Evolutionary conservation across 164 flowering plant genomes (phyloP).

Genomic region (Magnolia officinalis): DNA sequence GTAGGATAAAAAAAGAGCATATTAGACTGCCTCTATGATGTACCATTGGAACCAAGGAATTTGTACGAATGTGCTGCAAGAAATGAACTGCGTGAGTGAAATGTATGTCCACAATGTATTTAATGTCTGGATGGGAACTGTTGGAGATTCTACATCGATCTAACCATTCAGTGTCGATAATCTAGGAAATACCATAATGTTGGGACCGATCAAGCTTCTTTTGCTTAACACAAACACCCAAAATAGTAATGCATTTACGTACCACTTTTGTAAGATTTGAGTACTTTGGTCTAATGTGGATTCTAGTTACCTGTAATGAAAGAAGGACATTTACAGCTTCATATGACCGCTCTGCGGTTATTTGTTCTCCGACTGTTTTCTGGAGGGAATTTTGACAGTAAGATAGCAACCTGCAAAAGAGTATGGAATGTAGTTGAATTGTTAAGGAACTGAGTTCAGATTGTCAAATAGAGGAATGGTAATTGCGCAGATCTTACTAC

Average conservation of each 20-base stretch:
- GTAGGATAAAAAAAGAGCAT: neutral
- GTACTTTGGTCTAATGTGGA: neutral
- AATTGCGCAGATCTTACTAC: too few relatives aligned
- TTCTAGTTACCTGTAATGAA: conserved; percentile 54
- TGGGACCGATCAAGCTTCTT: neutral
- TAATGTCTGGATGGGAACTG: conserved; percentile 27
- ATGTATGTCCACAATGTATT: conserved; percentile 35
- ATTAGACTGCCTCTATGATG: neutral
- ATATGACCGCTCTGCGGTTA: conserved; percentile 36
- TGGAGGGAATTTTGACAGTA: conserved; percentile 39
- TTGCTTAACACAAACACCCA: neutral
- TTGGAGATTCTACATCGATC: neutral
- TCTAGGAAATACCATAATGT: neutral
- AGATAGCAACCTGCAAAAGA: conserved; percentile 34
- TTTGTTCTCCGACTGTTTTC: conserved; percentile 48
- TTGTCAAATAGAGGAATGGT: too few relatives aligned
- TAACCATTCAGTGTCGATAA: neutral
- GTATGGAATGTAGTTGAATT: too few relatives aligned
- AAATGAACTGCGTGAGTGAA: conserved; percentile 38
- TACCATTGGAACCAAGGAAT: neutral
- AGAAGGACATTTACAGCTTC: conserved; percentile 68
- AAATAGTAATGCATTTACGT: neutral
- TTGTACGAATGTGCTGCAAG: conserved; percentile 25
- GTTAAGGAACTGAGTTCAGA: too few relatives aligned
- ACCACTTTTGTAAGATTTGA: too few relatives aligned